These are phyloP conservation scores for Pseudopyricularia cyperi DNA, from an alignment of 2,329 filamentous ascomycete species.

Conservation along the genomic window DNA sequence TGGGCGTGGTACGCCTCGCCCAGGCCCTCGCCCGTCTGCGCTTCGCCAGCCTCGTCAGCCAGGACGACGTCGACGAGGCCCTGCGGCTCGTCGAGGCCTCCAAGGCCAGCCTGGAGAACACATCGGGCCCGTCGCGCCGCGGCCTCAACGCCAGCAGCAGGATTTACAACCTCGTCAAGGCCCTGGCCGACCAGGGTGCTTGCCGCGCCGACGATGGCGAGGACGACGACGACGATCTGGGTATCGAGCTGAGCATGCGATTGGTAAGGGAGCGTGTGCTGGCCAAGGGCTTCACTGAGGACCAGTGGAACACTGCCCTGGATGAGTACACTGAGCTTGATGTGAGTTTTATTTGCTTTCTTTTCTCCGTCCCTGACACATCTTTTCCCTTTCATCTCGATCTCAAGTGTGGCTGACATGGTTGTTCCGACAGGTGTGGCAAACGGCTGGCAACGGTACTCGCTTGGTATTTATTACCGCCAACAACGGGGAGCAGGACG, in stretches of 20 bases:
- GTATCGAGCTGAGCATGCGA: slow-evolving; percentile 67
- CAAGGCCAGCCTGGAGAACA: slow-evolving; percentile 71
- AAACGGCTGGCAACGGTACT: slow-evolving; percentile 58
- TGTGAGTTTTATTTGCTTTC: slow-evolving; percentile 47
- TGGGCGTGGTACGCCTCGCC: slow-evolving; percentile 83
- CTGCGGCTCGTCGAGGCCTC: slow-evolving; percentile 82
- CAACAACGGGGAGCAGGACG: slow-evolving; percentile 36
- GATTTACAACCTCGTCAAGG: slow-evolving; percentile 91
- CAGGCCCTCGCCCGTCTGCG: slow-evolving; percentile 87
- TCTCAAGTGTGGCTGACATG: slow-evolving; percentile 5
- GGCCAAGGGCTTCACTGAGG: slow-evolving; percentile 91
- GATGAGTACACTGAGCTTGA: slow-evolving; percentile 81
- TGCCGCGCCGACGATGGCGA: slow-evolving; percentile 59
- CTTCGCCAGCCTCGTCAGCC: slow-evolving; percentile 72
- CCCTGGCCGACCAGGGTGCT: slow-evolving; percentile 73
- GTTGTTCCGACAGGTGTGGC: slow-evolving; percentile 55
- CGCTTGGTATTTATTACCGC: slow-evolving; percentile 59
- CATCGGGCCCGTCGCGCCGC: slow-evolving; percentile 37
- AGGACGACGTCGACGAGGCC: slow-evolving; percentile 92
- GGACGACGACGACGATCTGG: slow-evolving; percentile 36
- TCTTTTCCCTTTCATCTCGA: neutral
- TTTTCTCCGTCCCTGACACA: neutral
- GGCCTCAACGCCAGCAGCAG: slow-evolving; percentile 73
- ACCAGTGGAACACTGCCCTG: slow-evolving; percentile 77
- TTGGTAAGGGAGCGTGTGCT: slow-evolving; percentile 85